These are phyloP conservation scores for Gracilaria domingensis DNA, from an alignment of 23 red algal genomes.

Conservation along the genomic window DNA sequence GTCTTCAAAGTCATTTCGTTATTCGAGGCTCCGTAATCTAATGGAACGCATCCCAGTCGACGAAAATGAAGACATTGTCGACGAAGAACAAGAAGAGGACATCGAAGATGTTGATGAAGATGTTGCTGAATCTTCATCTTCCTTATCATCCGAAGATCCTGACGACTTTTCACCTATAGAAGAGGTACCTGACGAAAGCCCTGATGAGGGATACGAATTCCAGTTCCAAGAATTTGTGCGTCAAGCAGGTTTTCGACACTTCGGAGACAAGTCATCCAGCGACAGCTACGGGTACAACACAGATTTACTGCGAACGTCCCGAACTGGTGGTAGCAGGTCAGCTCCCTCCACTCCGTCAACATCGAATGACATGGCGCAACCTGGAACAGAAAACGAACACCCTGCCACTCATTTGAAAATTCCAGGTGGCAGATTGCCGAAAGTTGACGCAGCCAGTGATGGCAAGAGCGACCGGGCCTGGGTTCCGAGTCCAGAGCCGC, in stretches of 20 bases:
- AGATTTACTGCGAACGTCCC: neutral
- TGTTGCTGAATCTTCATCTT: conserved; percentile 37
- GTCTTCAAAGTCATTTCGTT: neutral
- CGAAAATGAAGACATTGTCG: conserved; percentile 42
- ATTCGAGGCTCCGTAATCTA: neutral
- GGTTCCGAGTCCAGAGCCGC: conserved; percentile 28
- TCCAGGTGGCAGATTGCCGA: neutral
- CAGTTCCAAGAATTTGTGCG: neutral
- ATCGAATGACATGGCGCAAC: neutral
- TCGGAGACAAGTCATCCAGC: neutral
- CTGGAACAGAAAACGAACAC: neutral
- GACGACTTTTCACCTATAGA: conserved; percentile 25
- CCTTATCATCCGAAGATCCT: conserved; percentile 52
- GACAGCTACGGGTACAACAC: conserved; percentile 13
- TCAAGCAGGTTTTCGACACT: neutral
- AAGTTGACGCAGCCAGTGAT: neutral
- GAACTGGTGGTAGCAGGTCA: neutral
- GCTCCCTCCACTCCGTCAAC: conserved; percentile 5
- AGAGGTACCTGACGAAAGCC: conserved; percentile 6
- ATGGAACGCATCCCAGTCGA: conserved; percentile 14
- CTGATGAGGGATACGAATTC: conserved; percentile 5
- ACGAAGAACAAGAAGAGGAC: conserved; percentile 19
- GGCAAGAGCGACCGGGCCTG: neutral
- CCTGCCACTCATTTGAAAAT: neutral
- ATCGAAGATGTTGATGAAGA: conserved; percentile 60